phyloP scores from a whole-genome alignment of 108 stramenopile genomes.

The Nitzschia sp. region DNA sequence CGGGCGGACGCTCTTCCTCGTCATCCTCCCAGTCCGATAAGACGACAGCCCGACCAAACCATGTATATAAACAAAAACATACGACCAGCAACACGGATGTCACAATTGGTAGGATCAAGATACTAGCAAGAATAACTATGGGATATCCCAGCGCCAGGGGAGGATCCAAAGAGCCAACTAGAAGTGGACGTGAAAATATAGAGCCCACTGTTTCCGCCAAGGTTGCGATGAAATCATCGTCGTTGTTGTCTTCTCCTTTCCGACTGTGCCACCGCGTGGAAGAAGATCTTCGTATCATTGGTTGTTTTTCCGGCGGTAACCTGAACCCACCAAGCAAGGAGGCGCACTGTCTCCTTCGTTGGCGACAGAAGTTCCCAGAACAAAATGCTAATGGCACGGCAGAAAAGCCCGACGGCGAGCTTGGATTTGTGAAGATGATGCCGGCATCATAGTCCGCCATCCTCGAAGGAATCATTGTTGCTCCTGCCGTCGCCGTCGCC shows the following conservation, averaged over 20 bases:
- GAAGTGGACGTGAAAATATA: background rate
- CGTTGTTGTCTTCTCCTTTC: background rate
- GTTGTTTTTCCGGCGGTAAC: too few relatives aligned
- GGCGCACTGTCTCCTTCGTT: too few relatives aligned
- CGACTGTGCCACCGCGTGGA: too few relatives aligned
- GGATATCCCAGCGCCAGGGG: slow-evolving; percentile 15
- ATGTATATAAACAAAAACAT: slow-evolving; percentile 1
- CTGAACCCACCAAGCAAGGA: too few relatives aligned
- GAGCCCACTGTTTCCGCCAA: background rate
- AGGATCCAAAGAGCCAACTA: background rate
- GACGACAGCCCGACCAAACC: background rate
- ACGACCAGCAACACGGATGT: background rate
- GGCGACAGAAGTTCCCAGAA: too few relatives aligned
- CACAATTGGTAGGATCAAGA: background rate
- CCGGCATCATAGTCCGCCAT: too few relatives aligned
- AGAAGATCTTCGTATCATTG: too few relatives aligned
- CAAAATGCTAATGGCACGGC: too few relatives aligned
- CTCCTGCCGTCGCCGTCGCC: too few relatives aligned
- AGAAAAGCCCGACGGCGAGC: too few relatives aligned
- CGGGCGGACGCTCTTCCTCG: background rate
- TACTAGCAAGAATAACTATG: background rate
- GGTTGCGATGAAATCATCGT: background rate
- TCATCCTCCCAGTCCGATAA: background rate
- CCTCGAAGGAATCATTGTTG: too few relatives aligned
- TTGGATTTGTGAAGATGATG: too few relatives aligned